A percentile compares a stretch with the other conserved stretches of the same genome.
Conservation (phyloP, 371 early-diverging fungal species). For the Smittium culicis region DNA sequence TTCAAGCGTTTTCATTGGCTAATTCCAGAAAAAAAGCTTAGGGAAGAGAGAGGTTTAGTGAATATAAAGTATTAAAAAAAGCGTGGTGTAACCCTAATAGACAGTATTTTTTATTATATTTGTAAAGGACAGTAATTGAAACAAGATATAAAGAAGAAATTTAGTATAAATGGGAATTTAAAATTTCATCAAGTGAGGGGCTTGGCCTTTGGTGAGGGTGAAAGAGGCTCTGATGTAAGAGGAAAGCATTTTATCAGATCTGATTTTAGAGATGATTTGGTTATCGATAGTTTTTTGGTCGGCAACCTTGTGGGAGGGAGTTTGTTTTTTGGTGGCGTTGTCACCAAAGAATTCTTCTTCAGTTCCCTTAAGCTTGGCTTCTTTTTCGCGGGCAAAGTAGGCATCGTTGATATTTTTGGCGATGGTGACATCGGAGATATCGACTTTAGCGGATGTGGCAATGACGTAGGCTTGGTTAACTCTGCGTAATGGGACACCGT, state of each 20-base stretch:
- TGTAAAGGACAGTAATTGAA: too few species aligned
- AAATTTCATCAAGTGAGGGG: slow-evolving; percentile 86
- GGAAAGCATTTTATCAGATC: slow-evolving; percentile 69
- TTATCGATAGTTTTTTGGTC: slow-evolving; percentile 83
- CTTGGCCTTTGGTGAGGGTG: slow-evolving; percentile 84
- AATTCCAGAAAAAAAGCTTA: too few species aligned
- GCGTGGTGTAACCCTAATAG: too few species aligned
- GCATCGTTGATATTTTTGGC: slow-evolving; percentile 78
- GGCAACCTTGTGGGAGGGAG: slow-evolving; percentile 53
- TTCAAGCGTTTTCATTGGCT: too few species aligned
- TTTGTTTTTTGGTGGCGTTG: slow-evolving; percentile 43
- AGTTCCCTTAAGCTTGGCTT: slow-evolving; percentile 48
- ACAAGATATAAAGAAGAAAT: too few species aligned
- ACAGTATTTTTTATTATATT: too few species aligned
- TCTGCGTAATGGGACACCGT: slow-evolving; percentile 95
- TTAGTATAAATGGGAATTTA: too few species aligned
- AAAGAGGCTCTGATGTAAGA: slow-evolving; percentile 77
- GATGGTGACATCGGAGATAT: slow-evolving; percentile 62
- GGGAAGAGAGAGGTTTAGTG: too few species aligned
- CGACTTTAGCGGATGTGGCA: slow-evolving; percentile 94
- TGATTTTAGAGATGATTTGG: slow-evolving; percentile 58
- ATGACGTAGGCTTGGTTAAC: slow-evolving; percentile 97
- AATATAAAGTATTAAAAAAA: too few species aligned
- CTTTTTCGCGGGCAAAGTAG: slow-evolving; percentile 76
- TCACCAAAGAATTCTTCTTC: slow-evolving; percentile 80